These are phyloP conservation scores for Sideroxylon spinosum DNA, from an alignment of 179 eudicot genomes.

Conservation along the genomic window DNA sequence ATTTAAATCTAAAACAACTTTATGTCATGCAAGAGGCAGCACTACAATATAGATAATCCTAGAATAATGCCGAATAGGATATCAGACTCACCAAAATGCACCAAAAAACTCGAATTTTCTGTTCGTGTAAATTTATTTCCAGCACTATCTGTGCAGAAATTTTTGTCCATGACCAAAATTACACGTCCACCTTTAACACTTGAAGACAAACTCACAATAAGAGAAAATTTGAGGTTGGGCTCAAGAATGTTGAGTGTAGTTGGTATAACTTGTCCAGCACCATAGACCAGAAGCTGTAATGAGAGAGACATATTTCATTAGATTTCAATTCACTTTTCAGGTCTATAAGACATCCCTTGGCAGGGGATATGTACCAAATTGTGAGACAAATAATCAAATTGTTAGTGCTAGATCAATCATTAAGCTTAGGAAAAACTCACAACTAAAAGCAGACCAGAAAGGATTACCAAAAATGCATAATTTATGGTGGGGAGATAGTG, in stretches of 20 bases:
- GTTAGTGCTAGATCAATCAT: background rate
- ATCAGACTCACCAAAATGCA: conserved; percentile 70
- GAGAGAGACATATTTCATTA: background rate
- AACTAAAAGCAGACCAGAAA: conserved; percentile 1
- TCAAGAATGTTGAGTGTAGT: conserved; percentile 51
- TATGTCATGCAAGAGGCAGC: background rate
- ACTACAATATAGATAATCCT: background rate
- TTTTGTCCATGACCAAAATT: conserved; percentile 63
- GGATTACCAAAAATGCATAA: background rate
- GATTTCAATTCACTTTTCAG: conserved; percentile 1
- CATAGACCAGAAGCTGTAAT: conserved; percentile 83
- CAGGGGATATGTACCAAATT: background rate
- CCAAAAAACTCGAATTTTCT: conserved; percentile 45
- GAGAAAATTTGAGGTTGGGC: conserved; percentile 60
- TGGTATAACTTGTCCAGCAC: conserved; percentile 76
- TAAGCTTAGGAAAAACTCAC: background rate
- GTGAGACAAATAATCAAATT: background rate
- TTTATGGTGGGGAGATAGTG: too few relatives aligned
- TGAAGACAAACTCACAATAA: conserved; percentile 50
- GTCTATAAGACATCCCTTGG: background rate
- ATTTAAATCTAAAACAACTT: background rate
- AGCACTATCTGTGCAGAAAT: conserved; percentile 75
- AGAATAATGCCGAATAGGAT: background rate
- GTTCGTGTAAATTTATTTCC: conserved; percentile 73
- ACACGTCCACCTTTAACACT: conserved; percentile 53